Evolutionary conservation across 106 monocot genomes (phyloP), one percentile per base, ranked within the genome.

Genomic region (Phalaenopsis equestris): DNA sequence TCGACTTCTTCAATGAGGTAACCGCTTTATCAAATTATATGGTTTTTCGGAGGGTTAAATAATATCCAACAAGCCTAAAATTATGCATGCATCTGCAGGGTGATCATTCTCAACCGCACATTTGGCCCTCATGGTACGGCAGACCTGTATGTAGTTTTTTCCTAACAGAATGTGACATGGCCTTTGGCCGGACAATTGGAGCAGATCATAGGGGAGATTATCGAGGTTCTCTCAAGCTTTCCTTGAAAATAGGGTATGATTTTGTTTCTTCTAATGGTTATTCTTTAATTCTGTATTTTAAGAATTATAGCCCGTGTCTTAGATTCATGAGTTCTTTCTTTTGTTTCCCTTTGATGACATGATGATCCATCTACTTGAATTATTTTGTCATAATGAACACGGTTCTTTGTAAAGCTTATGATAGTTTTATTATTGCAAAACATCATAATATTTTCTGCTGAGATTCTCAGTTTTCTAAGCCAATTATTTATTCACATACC

Each of bases 1-100:
- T 91, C 72, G 91, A 91, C 76, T 92, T 89, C 84, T 92, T 85
- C 80, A 85, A 87, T 78, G 91, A 89, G 89, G 91, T 87, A 65
- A 57, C 37, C 73, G 38, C 16, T 15, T 5, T 19, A 52, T 55
- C 48, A 47, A 43, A 24, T 58, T 23, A 21, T 42, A 56, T 77
- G 30, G 41, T 68, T 14, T 38, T 81, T 78, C 74, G 72, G 45
- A 52, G 48, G 24, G 9, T 79, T 55, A 18, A 56, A 72, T 65
- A 42, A 67, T 75, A 14, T 39, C 3, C 8, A 3, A 0, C 42
- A 47, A 10, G 49, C 42, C 48, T 75, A 45, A 65, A 0, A 23
- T 39, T 58, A 24, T 38, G 1, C 30, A 6, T 47, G 39, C 57
- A 30, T 87, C 15, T 87, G 41, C 48, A 89, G 91, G 91, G 91